phyloP scores from a whole-genome alignment of 1,284 basidiomycete genomes.

The Meira miltonrushii region DNA sequence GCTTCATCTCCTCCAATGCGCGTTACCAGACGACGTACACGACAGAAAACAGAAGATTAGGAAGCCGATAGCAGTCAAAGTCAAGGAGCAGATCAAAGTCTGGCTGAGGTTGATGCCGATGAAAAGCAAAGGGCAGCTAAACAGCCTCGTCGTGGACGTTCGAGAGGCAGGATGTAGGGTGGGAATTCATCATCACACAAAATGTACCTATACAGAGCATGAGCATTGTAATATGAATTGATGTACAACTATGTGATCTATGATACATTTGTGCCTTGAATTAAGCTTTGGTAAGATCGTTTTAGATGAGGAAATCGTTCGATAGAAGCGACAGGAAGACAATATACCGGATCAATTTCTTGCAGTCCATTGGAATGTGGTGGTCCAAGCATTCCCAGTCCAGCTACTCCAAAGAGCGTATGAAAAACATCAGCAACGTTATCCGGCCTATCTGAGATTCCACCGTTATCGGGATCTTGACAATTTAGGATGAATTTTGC shows the following conservation, averaged over 20 bases:
- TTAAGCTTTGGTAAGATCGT: neutral
- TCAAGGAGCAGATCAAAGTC: neutral
- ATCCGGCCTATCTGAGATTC: conserved; percentile 88
- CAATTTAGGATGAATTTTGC: conserved; percentile 76
- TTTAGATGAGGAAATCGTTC: neutral
- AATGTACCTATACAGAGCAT: no score
- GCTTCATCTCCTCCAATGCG: neutral
- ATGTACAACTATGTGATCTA: no score
- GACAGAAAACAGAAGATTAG: neutral
- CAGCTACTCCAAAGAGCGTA: conserved; percentile 85
- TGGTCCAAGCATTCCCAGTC: conserved; percentile 43
- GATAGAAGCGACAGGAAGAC: conserved; percentile 3
- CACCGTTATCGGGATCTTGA: conserved; percentile 85
- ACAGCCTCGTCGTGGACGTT: neutral
- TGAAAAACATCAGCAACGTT: conserved; percentile 96
- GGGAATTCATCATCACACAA: neutral
- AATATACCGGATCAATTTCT: conserved; percentile 8
- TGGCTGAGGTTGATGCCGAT: no score
- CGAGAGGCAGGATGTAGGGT: neutral
- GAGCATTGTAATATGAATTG: no score
- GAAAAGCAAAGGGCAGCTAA: neutral
- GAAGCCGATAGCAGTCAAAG: neutral
- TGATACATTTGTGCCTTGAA: neutral
- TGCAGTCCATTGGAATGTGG: neutral
- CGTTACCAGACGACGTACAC: neutral